Evolutionary conservation across 192 early-diverging fungal genomes (phyloP).

Genomic region (Podila clonocystis): DNA sequence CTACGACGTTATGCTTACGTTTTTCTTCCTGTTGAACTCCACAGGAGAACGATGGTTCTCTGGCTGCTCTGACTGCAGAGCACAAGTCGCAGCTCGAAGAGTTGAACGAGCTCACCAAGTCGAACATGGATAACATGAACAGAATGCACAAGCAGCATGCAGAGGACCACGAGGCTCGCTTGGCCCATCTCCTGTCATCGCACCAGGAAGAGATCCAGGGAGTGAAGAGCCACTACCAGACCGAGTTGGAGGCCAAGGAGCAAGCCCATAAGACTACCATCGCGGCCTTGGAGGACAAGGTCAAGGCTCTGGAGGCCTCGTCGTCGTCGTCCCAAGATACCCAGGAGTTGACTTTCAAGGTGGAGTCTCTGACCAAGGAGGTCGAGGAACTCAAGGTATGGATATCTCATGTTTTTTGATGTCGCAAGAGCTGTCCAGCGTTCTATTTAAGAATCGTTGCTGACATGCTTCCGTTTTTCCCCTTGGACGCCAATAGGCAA

Average conservation of each 20-base stretch:
- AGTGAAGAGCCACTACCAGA: conserved; percentile 17
- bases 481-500: conserved; percentile 1
- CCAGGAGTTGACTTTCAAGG: conserved; percentile 6
- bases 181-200: conserved; percentile 16
- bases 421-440: background rate
- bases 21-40: background rate
- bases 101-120: conserved; percentile 6
- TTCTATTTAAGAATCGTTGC: background rate
- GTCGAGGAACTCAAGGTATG: conserved; percentile 54
- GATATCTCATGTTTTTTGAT: background rate
- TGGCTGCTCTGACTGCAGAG: conserved; percentile 13
- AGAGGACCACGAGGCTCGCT: conserved; percentile 39
- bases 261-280: background rate
- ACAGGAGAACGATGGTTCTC: conserved; percentile 5
- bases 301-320: conserved; percentile 15
- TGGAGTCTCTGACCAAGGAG: conserved; percentile 42
- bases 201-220: conserved; percentile 43
- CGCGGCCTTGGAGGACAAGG: conserved; percentile 18
- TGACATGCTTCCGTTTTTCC: background rate
- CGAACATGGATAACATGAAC: conserved; percentile 42
- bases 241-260: conserved; percentile 19
- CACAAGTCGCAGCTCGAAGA: conserved; percentile 39
- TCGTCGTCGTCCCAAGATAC: conserved; percentile 7
- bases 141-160: conserved; percentile 51
- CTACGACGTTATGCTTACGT: too few relatives aligned